phyloP scores from a whole-genome alignment of 2,329 filamentous ascomycete species.

The Coniosporium tulheliwenetii region DNA sequence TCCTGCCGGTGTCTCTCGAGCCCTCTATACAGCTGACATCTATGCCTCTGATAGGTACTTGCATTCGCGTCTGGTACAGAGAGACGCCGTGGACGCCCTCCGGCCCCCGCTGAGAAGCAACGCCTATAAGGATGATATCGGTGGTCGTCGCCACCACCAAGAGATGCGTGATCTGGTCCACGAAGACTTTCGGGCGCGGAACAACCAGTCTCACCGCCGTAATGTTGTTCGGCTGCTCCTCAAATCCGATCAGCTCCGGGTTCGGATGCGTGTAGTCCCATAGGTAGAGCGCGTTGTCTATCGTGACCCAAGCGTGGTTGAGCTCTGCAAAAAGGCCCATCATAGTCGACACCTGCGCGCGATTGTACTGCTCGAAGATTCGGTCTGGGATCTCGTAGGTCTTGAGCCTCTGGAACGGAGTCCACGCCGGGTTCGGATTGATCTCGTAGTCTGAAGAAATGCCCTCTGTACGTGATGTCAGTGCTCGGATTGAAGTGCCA shows the following conservation, averaged over 20 bases:
- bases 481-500: slow-evolving; percentile 13
- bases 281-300: slow-evolving; percentile 89
- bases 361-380: slow-evolving; percentile 86
- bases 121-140: slow-evolving; percentile 75
- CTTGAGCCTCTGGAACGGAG: slow-evolving; percentile 75
- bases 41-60: slow-evolving; percentile 57
- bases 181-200: slow-evolving; percentile 77
- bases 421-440: slow-evolving; percentile 57
- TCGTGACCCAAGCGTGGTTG: slow-evolving; percentile 87
- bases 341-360: slow-evolving; percentile 69
- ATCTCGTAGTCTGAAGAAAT: slow-evolving; percentile 86
- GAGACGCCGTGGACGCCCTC: slow-evolving; percentile 58
- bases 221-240: slow-evolving; percentile 77
- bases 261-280: slow-evolving; percentile 97
- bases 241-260: slow-evolving; percentile 80
- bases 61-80: slow-evolving; percentile 82
- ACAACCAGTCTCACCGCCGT: slow-evolving; percentile 78
- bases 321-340: slow-evolving; percentile 94
- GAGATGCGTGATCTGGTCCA: slow-evolving; percentile 70
- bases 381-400: slow-evolving; percentile 83
- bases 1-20: slow-evolving; percentile 64
- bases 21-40: slow-evolving; percentile 67
- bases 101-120: slow-evolving; percentile 48
- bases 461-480: slow-evolving; percentile 44
- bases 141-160: slow-evolving; percentile 75